phyloP scores from a whole-genome alignment of 805 yeast species.

The Pichia cabralensis region DNA sequence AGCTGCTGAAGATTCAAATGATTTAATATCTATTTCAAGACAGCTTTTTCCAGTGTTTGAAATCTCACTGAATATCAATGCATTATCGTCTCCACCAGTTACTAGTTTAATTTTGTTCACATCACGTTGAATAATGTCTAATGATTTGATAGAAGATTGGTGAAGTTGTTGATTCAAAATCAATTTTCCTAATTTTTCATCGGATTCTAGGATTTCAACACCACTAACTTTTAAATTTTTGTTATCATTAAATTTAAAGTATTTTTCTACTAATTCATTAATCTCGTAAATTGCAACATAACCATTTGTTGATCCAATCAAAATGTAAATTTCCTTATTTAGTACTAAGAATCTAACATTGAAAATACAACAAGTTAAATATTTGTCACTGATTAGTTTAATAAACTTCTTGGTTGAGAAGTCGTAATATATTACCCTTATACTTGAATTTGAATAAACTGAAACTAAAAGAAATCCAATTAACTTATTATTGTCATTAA shows the following conservation, averaged over 20 bases:
- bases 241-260: constrained; percentile 6
- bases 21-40: constrained; percentile 20
- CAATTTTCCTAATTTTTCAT: constrained; percentile 13
- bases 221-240: background rate
- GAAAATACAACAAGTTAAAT: constrained; percentile 70
- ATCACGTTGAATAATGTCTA: constrained; percentile 24
- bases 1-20: constrained; percentile 52
- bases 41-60: constrained; percentile 16
- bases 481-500: constrained; percentile 11
- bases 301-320: constrained; percentile 81
- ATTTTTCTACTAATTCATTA: constrained; percentile 14
- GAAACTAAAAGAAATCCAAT: constrained; percentile 48
- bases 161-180: constrained; percentile 48
- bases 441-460: constrained; percentile 78
- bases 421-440: constrained; percentile 54
- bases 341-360: constrained; percentile 39
- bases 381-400: constrained; percentile 37
- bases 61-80: constrained; percentile 34
- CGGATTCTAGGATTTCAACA: background rate
- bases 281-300: constrained; percentile 54
- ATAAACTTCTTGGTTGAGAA: constrained; percentile 29
- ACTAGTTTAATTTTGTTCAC: constrained; percentile 26
- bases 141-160: constrained; percentile 73
- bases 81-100: constrained; percentile 94
- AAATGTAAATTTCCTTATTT: constrained; percentile 25